Evolutionary conservation across 2,329 filamentous ascomycete species (phyloP).

Genomic region (Fusarium pilosicola): DNA sequence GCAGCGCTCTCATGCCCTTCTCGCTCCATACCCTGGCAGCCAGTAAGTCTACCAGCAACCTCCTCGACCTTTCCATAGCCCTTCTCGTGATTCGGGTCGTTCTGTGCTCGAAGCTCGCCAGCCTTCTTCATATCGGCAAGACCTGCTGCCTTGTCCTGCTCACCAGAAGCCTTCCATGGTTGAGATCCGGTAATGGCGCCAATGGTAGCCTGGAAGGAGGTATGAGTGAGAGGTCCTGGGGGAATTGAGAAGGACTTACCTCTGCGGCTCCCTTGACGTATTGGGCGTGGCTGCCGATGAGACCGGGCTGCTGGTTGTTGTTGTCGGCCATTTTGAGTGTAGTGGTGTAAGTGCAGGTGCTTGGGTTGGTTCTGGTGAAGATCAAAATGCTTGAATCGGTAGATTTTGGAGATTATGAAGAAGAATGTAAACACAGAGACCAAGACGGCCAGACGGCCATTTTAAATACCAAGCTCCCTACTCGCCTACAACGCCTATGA

Average conservation of each 20-base stretch:
- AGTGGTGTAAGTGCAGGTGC: not conserved
- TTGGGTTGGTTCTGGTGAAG: not conserved
- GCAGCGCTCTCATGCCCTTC: slow-evolving; percentile 66
- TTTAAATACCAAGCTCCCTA: slow-evolving; percentile 32
- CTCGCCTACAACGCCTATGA: slow-evolving; percentile 36
- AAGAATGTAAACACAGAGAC: not conserved
- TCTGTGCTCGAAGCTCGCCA: slow-evolving; percentile 61
- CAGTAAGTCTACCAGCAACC: slow-evolving; percentile 69
- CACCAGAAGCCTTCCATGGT: slow-evolving; percentile 71
- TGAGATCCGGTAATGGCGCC: slow-evolving; percentile 70
- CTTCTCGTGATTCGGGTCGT: slow-evolving; percentile 58
- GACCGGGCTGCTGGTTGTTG: slow-evolving; percentile 56
- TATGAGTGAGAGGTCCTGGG: not conserved
- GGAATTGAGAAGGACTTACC: slow-evolving; percentile 53
- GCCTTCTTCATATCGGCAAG: slow-evolving; percentile 71
- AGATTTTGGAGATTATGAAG: not conserved
- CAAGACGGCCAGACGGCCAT: not conserved
- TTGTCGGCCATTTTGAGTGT: slow-evolving; percentile 45
- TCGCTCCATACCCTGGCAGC: slow-evolving; percentile 75
- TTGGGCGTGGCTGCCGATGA: slow-evolving; percentile 71
- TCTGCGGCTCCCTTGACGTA: slow-evolving; percentile 76
- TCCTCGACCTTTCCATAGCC: slow-evolving; percentile 74
- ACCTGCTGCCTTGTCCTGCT: slow-evolving; percentile 71
- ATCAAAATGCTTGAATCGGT: not conserved
- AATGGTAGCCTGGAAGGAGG: slow-evolving; percentile 60